Evolutionary conservation across 306 rosid species (phyloP).

Genomic region (Castanea mollissima): DNA sequence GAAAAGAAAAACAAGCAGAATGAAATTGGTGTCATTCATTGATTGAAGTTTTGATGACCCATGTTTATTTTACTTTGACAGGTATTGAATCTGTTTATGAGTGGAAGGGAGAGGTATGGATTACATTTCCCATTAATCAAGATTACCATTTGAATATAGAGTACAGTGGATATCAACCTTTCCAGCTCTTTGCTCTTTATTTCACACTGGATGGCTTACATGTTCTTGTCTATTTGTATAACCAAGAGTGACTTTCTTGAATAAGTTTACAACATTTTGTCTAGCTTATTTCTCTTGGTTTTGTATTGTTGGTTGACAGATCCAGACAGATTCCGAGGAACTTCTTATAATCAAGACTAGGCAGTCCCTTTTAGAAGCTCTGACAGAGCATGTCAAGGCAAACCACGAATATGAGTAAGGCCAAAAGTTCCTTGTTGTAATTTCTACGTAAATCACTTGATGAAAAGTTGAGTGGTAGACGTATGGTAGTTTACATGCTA

Average conservation of each 20-base stretch:
- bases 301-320: constrained; percentile 39
- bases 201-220: not conserved
- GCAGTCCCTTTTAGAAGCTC: constrained; percentile 81
- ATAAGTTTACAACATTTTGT: not conserved
- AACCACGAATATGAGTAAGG: constrained; percentile 89
- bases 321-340: constrained; percentile 82
- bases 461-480: not conserved
- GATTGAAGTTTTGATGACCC: not conserved
- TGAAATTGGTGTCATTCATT: not conserved
- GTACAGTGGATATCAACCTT: not conserved
- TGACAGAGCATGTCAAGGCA: constrained; percentile 75
- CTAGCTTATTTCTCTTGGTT: constrained; percentile 16
- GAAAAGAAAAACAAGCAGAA: not conserved
- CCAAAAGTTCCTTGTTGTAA: constrained; percentile 1
- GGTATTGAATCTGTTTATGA: constrained; percentile 81
- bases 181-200: not conserved
- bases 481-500: not conserved
- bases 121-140: not conserved
- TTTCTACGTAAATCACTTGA: constrained; percentile 9
- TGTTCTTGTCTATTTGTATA: not conserved
- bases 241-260: not conserved
- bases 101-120: constrained; percentile 92
- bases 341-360: constrained; percentile 88
- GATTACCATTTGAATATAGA: not conserved
- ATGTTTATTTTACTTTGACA: constrained; percentile 32